Evolutionary conservation across 108 stramenopile genomes (phyloP).

Genomic region (Schizochytrium sp.): DNA sequence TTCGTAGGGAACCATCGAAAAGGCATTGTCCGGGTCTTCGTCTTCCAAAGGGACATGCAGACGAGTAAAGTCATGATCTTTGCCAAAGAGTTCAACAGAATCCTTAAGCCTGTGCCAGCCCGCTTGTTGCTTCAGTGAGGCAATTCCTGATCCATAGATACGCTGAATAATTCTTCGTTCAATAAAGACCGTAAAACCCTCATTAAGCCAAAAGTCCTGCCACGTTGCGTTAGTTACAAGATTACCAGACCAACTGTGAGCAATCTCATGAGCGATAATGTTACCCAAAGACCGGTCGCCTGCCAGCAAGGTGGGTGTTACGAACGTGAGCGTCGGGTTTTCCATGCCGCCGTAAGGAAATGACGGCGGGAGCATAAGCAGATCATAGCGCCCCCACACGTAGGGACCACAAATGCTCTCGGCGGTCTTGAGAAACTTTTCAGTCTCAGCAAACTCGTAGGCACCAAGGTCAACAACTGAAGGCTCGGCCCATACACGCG

Average conservation of each 20-base stretch:
- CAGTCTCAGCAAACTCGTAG: conserved; percentile 92
- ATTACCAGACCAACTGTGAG: conserved; percentile 94
- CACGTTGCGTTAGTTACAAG: conserved; percentile 93
- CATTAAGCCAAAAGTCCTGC: conserved; percentile 96
- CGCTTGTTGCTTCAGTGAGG: conserved; percentile 86
- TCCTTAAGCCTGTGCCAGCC: conserved; percentile 82
- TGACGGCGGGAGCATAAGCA: conserved; percentile 92
- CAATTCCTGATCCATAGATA: conserved; percentile 69
- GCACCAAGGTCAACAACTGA: conserved; percentile 88
- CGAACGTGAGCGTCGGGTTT: conserved; percentile 89
- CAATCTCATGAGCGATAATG: conserved; percentile 93
- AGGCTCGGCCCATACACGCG: conserved; percentile 93
- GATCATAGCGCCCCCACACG: conserved; percentile 92
- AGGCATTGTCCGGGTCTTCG: conserved; percentile 95
- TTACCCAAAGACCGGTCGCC: conserved; percentile 93
- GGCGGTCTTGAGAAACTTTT: conserved; percentile 87
- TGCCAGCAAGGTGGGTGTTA: conserved; percentile 92
- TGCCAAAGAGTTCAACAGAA: conserved; percentile 73
- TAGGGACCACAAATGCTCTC: conserved; percentile 84
- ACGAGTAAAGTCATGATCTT: conserved; percentile 72
- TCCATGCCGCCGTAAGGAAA: conserved; percentile 99
- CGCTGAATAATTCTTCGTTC: conserved; percentile 90
- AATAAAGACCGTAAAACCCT: conserved; percentile 97
- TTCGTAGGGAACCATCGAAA: conserved; percentile 82
- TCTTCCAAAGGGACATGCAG: conserved; percentile 86